Evolutionary conservation across 805 yeast species (phyloP), one percentile per base, ranked within the genome.

Genomic region (Saturnispora mendoncae): DNA sequence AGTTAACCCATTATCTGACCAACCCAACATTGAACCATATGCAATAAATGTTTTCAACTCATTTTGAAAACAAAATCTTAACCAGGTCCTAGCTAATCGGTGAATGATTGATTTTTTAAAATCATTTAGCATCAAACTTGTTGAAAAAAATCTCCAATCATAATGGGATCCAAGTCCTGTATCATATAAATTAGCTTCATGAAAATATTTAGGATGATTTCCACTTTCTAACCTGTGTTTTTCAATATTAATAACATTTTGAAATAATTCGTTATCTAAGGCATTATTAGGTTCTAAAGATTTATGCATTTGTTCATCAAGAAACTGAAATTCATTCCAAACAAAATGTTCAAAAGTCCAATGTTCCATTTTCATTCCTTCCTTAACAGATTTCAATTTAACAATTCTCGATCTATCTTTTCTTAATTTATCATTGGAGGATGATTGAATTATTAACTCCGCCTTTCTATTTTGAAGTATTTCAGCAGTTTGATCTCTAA

Each of bases 21-120:
- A 78, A 6, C 80, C 78, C 21, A 78, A 64, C 44, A 78, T 60
- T 8, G 81, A 63, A 2, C 84, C 84, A 55, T 77, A 81, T 4
- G 79, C 74, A 27, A 78, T 65, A 82, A 84, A 79, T 0, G 80
- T 69, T 9, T 62, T 52, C 5, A 78, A 47, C 2, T 67, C 69
- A 17, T 67, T 58, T 12, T 64, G 60, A 14, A 61, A 52, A 24
- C 75, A 57, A 51, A 76, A 73, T 32, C 67, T 61, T 17, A 77
- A 62, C 76, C 81, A 79, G 3, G 76, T 66, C 42, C 77, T 62
- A 4, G 70, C 49, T 28, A 77, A 47, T 36, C 72, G 66, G 51
- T 76, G 80, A 19, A 76, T 51, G 3, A 64, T 41, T 0, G 56
- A 44, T 31, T 51, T 46, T 31, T 54, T 49, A 26, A 51, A 47